Evolutionary conservation across 1,139 yeast species (phyloP).

Genomic region (Saccharomyces hybrid): DNA sequence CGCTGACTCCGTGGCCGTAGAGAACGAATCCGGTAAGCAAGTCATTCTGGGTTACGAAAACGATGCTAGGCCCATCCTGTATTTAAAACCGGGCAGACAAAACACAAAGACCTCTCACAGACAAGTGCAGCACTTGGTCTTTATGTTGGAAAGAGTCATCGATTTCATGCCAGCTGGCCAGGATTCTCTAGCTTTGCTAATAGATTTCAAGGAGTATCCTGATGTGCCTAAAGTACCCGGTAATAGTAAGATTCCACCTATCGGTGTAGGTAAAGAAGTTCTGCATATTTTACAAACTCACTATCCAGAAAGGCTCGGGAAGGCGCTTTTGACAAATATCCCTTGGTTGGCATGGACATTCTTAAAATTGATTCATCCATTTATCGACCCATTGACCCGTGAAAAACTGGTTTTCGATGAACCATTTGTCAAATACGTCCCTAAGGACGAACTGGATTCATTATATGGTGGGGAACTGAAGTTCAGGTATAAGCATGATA

Average conservation of each 20-base stretch:
- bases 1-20: conserved; percentile 56
- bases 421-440: conserved; percentile 77
- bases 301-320: conserved; percentile 91
- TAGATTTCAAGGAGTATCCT: conserved; percentile 72
- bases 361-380: conserved; percentile 81
- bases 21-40: conserved; percentile 83
- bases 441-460: conserved; percentile 69
- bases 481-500: conserved; percentile 70
- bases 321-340: conserved; percentile 80
- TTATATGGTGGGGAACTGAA: conserved; percentile 79
- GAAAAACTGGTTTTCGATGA: conserved; percentile 87
- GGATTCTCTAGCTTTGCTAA: conserved; percentile 79
- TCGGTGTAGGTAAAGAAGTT: conserved; percentile 68
- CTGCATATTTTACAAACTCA: conserved; percentile 78
- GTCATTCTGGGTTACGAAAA: conserved; percentile 83
- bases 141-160: conserved; percentile 80
- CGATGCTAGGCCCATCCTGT: conserved; percentile 81
- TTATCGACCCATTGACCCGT: conserved; percentile 88
- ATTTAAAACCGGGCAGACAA: conserved; percentile 85
- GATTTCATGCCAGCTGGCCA: conserved; percentile 95
- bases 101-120: conserved; percentile 79
- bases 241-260: conserved; percentile 67
- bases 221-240: conserved; percentile 46
- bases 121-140: conserved; percentile 90
- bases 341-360: conserved; percentile 92